phyloP scores from a whole-genome alignment of 805 yeast genomes.

The Candida insectorum region DNA sequence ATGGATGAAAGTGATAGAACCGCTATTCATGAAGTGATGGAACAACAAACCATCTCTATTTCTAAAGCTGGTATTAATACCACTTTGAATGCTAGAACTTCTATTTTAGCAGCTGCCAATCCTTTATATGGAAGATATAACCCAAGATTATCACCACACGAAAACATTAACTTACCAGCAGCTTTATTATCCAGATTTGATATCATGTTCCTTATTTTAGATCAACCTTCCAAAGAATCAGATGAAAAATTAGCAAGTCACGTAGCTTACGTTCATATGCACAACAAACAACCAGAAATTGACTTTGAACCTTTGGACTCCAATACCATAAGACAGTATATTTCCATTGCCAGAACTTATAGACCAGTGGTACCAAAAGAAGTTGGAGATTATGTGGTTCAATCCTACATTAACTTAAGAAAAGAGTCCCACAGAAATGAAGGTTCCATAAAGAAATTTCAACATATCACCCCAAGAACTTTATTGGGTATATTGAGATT shows the following conservation, averaged over 20 bases:
- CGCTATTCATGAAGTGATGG: constrained; percentile 99
- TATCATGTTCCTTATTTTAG: constrained; percentile 79
- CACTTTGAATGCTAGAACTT: constrained; percentile 90
- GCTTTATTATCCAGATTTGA: constrained; percentile 95
- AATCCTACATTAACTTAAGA: constrained; percentile 84
- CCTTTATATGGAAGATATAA: constrained; percentile 95
- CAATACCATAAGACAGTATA: constrained; percentile 77
- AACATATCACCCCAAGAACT: constrained; percentile 95
- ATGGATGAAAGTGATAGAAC: constrained; percentile 97
- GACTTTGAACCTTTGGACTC: constrained; percentile 77
- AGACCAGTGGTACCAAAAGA: constrained; percentile 82
- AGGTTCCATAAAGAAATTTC: constrained; percentile 72
- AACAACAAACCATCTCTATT: constrained; percentile 95
- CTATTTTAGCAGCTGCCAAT: constrained; percentile 97
- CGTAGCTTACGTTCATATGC: constrained; percentile 95
- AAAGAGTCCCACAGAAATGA: constrained; percentile 84
- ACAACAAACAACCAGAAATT: constrained; percentile 78
- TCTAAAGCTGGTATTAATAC: constrained; percentile 98
- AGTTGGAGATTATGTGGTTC: constrained; percentile 84
- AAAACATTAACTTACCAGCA: constrained; percentile 94
- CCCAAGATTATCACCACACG: constrained; percentile 84
- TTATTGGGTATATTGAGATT: constrained; percentile 85
- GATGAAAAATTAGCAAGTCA: constrained; percentile 90
- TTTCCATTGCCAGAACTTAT: constrained; percentile 77
- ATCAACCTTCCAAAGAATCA: constrained; percentile 71